Conservation (phyloP, 2,329 filamentous ascomycete species). For the Tolypocladium endophyticum region DNA sequence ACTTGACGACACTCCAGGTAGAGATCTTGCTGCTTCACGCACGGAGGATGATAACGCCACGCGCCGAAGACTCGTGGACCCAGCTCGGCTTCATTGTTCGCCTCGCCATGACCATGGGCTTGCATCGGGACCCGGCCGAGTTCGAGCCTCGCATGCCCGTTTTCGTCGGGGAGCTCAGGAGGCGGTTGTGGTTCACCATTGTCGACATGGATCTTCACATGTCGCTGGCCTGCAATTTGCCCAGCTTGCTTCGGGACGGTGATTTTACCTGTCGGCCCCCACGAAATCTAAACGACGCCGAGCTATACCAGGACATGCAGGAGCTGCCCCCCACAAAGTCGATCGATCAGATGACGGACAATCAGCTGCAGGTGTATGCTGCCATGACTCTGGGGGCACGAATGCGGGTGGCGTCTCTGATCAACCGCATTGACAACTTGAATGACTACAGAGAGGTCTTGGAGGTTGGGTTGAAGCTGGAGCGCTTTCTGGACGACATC, state of each 20-base stretch:
- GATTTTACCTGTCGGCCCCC: conserved; percentile 44
- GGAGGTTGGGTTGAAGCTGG: conserved; percentile 41
- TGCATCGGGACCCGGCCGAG: conserved; percentile 46
- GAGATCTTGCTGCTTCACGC: conserved; percentile 43
- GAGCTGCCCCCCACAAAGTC: conserved; percentile 37
- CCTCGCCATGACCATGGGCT: conserved; percentile 49
- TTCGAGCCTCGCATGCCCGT: conserved; percentile 36
- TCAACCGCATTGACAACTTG: conserved; percentile 40
- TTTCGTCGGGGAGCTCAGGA: conserved; percentile 41
- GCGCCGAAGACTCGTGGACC: conserved; percentile 41
- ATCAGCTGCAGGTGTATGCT: conserved; percentile 43
- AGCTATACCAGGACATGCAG: conserved; percentile 35
- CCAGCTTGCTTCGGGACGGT: conserved; percentile 38
- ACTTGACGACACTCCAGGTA: conserved; percentile 42
- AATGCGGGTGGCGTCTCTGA: conserved; percentile 37
- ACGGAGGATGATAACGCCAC: conserved; percentile 39
- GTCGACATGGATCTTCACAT: conserved; percentile 46
- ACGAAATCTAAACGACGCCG: conserved; percentile 41
- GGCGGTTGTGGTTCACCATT: conserved; percentile 46
- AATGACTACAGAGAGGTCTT: conserved; percentile 43
- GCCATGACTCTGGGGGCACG: conserved; percentile 38
- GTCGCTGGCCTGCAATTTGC: conserved; percentile 40
- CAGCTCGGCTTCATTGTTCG: conserved; percentile 44
- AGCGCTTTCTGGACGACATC: conserved; percentile 43
- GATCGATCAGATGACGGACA: conserved; percentile 41